Evolutionary conservation across 2,329 filamentous ascomycete genomes (phyloP).

Genomic region (Aspergillus cejpii): DNA sequence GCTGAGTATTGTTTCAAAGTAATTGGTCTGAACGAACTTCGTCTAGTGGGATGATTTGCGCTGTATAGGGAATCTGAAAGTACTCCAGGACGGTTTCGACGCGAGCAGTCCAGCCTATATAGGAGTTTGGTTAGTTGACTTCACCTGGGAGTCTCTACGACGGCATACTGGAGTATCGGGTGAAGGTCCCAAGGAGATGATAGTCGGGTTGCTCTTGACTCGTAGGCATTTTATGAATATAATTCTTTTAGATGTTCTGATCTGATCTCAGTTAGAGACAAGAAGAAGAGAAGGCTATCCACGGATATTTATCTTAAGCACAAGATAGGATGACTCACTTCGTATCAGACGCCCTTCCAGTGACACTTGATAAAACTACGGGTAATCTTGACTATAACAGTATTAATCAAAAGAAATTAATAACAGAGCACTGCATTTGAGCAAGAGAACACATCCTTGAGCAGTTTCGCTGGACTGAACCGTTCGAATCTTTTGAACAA

Average conservation of each 20-base stretch:
- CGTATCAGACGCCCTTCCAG: not conserved
- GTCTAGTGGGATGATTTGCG: conserved; percentile 19
- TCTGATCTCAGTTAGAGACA: not conserved
- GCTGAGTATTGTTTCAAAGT: not conserved
- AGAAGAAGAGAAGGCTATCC: not conserved
- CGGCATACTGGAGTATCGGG: conserved; percentile 31
- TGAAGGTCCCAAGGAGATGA: conserved; percentile 27
- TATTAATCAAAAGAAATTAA: no score
- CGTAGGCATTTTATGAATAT: not conserved
- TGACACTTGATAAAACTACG: not conserved
- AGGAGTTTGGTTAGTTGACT: not conserved
- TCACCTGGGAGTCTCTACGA: not conserved
- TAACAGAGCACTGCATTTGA: no score
- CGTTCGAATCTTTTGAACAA: no score
- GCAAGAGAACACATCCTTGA: no score
- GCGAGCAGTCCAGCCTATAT: conserved; percentile 32
- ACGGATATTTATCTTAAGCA: not conserved
- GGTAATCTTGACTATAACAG: not conserved
- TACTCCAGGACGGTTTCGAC: conserved; percentile 32
- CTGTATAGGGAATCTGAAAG: conserved; percentile 28
- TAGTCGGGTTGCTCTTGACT: conserved; percentile 17
- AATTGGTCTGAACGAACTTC: conserved; percentile 17
- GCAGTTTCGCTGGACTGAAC: no score
- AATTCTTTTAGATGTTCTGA: not conserved
- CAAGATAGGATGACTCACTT: not conserved